Conservation (phyloP, 345 rosid genomes). For the Trapa bicornis region DNA sequence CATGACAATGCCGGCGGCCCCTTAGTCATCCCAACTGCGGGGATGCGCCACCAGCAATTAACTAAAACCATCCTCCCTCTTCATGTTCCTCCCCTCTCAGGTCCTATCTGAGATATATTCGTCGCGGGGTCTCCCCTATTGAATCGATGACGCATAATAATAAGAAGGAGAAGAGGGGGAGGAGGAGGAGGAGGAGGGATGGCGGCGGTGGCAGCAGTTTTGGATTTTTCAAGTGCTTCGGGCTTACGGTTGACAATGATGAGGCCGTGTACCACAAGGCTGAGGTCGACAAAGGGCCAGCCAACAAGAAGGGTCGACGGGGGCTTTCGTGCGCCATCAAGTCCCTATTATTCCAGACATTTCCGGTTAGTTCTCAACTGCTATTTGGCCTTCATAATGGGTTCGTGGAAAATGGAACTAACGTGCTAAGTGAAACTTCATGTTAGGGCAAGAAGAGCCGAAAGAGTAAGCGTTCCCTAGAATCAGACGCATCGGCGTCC, state of each 20-base stretch:
- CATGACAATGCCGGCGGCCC: neutral
- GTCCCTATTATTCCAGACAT: slow-evolving; percentile 28
- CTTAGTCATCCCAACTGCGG: neutral
- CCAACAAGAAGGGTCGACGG: slow-evolving; percentile 7
- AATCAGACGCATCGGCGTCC: neutral
- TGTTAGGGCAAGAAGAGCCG: slow-evolving; percentile 24
- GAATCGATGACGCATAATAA: neutral
- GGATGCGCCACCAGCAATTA: neutral
- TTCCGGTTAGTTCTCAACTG: slow-evolving; percentile 23
- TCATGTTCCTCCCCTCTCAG: no score
- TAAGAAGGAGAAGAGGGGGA: neutral
- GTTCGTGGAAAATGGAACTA: no score
- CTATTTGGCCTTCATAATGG: no score
- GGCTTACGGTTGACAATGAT: neutral
- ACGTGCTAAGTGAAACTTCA: neutral
- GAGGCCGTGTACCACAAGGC: neutral
- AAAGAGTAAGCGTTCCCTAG: slow-evolving; percentile 10
- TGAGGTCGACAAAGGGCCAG: neutral
- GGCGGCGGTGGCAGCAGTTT: neutral
- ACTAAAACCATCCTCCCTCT: neutral
- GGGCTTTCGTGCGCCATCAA: slow-evolving; percentile 17
- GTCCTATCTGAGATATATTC: no score
- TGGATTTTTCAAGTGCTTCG: slow-evolving; percentile 6
- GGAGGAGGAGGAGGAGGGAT: neutral
- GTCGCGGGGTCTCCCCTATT: no score